These are phyloP conservation scores for Bretziella fagacearum DNA, from an alignment of 2,329 filamentous ascomycete genomes.

Conservation along the genomic window DNA sequence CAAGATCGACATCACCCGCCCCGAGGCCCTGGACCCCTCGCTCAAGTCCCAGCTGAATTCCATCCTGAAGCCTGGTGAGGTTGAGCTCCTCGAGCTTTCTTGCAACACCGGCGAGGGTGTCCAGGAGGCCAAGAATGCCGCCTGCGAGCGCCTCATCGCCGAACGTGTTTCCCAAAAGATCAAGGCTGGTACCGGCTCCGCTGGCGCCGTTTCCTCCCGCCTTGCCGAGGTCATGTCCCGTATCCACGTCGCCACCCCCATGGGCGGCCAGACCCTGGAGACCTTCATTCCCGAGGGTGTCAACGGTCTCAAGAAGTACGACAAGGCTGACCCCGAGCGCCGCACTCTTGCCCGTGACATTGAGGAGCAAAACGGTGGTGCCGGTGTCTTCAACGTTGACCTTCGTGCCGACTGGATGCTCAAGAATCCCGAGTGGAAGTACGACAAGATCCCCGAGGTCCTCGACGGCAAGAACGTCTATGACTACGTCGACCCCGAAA, in stretches of 20 bases:
- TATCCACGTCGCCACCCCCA: constrained; percentile 92
- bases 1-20: constrained; percentile 86
- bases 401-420: constrained; percentile 77
- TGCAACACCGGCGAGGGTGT: constrained; percentile 92
- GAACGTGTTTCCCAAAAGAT: constrained; percentile 91
- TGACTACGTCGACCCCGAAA: constrained; percentile 93
- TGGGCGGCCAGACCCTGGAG: constrained; percentile 62
- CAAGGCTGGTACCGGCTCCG: constrained; percentile 69
- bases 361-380: constrained; percentile 82
- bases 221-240: constrained; percentile 80
- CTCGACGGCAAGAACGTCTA: constrained; percentile 94
- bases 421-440: constrained; percentile 81
- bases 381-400: constrained; percentile 91
- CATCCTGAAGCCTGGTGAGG: constrained; percentile 70
- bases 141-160: constrained; percentile 81
- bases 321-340: constrained; percentile 75
- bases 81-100: constrained; percentile 82
- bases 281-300: constrained; percentile 76
- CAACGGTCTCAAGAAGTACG: constrained; percentile 70
- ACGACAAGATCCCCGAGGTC: constrained; percentile 88
- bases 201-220: constrained; percentile 60
- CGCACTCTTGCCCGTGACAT: constrained; percentile 67
- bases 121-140: constrained; percentile 85
- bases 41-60: constrained; percentile 61
- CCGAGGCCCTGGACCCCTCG: constrained; percentile 70